Base-by-base conservation (phyloP, 345 rosid species). In the Balakata baccata region DNA sequence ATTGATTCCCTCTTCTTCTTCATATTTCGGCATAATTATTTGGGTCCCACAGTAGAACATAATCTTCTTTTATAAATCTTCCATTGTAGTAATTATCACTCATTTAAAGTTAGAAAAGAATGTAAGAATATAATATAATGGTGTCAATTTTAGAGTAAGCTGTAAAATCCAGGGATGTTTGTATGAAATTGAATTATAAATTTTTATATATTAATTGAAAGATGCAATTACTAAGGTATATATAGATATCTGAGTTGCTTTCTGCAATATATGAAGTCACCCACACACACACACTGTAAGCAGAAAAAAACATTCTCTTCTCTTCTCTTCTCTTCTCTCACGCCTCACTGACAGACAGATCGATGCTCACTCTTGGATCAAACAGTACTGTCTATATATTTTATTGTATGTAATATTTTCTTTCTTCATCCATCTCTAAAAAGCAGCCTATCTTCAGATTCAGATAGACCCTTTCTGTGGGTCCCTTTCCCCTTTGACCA, bases 321-420 rank as follows among this genome's bases (percentile, higher is more conserved):
- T n/a, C n/a, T n/a, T n/a, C n/a, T n/a, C n/a, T 72, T 79, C 81
- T 80, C 80, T 72, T 77, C 81, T 80, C 79, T 59, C 87, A 82
- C 83, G 81, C 83, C 74, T 64, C 69, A 8, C 82, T 84, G 78
- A 75, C 86, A 77, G 51, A n/a, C n/a, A n/a, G n/a, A n/a, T n/a
- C n/a, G n/a, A 63, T 71, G 57, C 81, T 74, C 81, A 76, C 1
- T 29, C 34, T 29, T 29, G 34, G 34, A 29, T 29, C 34, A 29
- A 29, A 29, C 34, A n/a, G n/a, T n/a, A 29, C 34, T 29, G 34
- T 29, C 34, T 29, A 1, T 29, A 29, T 29, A 29, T 29, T 29
- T 29, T 29, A 29, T 29, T 1, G 34, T 1, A 29, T 29, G 34
- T 29, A 29, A 29, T 29, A 29, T 29, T 29, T n/a, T 54, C 37